phyloP scores from a whole-genome alignment of 1,139 yeast genomes.

The Komagataea norvegica region DNA sequence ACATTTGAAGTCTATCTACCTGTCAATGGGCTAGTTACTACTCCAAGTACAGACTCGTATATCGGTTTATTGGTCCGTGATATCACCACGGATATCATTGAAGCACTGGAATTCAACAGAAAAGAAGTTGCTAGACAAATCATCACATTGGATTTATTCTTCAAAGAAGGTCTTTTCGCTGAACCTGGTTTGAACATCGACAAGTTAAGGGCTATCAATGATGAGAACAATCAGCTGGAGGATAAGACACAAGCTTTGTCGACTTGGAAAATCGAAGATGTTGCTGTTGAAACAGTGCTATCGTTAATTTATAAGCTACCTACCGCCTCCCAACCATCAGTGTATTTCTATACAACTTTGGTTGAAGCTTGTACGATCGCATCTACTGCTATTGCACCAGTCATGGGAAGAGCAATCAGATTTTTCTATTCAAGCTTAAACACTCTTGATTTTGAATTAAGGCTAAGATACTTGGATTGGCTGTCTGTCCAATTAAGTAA shows the following conservation, averaged over 20 bases:
- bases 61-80: conserved; percentile 68
- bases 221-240: conserved; percentile 32
- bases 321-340: conserved; percentile 54
- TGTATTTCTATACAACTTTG: conserved; percentile 82
- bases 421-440: conserved; percentile 69
- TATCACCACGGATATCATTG: conserved; percentile 65
- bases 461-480: conserved; percentile 81
- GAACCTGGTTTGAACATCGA: conserved; percentile 84
- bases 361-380: conserved; percentile 85
- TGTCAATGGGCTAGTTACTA: conserved; percentile 54
- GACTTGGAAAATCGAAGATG: conserved; percentile 90
- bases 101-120: conserved; percentile 82
- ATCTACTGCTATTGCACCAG: conserved; percentile 91
- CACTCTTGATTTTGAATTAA: conserved; percentile 69
- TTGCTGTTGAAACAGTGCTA: conserved; percentile 78
- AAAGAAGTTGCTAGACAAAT: conserved; percentile 83
- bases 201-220: conserved; percentile 45
- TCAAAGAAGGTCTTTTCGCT: conserved; percentile 66
- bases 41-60: conserved; percentile 61
- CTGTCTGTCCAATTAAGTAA: conserved; percentile 89
- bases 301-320: conserved; percentile 78
- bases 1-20: conserved; percentile 64
- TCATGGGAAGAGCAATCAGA: conserved; percentile 89
- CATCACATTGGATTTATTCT: conserved; percentile 68
- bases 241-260: conserved; percentile 28